Conservation (phyloP, 805 yeast genomes). For the Kluyveromyces aestuarii region DNA sequence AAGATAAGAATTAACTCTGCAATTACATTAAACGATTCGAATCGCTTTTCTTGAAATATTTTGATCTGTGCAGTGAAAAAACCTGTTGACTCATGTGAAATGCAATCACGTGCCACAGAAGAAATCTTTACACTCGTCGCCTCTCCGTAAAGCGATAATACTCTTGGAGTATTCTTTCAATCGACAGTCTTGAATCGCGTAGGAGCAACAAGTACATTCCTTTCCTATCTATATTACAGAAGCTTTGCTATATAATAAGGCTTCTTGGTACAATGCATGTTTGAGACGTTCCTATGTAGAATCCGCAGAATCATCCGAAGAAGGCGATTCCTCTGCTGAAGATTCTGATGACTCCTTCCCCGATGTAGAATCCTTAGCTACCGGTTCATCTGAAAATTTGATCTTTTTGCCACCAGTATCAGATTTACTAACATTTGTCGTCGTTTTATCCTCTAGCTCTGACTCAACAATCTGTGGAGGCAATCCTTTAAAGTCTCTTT, state of each 20-base stretch:
- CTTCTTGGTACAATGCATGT: not conserved
- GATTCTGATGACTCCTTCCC: not conserved
- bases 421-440: constrained; percentile 10
- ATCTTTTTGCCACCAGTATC: constrained; percentile 25
- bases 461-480: constrained; percentile 42
- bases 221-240: not conserved
- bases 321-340: no score
- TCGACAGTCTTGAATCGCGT: no score
- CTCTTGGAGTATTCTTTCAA: no score
- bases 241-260: not conserved
- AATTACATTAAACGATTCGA: no score
- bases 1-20: no score
- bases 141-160: no score
- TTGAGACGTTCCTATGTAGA: no score
- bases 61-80: no score
- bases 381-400: constrained; percentile 14
- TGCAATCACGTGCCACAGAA: not conserved
- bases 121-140: not conserved
- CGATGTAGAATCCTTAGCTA: not conserved
- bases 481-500: constrained; percentile 70
- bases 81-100: not conserved
- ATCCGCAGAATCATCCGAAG: no score
- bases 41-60: no score
- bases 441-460: constrained; percentile 4
- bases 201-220: no score